phyloP scores from a whole-genome alignment of 805 yeast species.

The Schwanniomyces sp. region DNA sequence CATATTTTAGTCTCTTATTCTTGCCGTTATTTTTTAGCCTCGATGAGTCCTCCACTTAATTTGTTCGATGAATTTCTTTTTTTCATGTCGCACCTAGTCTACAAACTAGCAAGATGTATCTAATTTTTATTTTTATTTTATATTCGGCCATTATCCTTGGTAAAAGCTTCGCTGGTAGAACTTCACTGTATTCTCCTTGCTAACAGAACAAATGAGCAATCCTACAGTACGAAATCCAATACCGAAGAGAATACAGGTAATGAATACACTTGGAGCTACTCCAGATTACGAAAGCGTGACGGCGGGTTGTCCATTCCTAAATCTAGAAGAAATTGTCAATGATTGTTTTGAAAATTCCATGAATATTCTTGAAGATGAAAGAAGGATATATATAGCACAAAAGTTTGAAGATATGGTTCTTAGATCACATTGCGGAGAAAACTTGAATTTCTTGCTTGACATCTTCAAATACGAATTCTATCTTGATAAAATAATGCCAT shows the following conservation, averaged over 20 bases:
- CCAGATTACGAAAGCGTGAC: background rate
- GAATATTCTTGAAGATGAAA: conserved; percentile 13
- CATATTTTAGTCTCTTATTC: background rate
- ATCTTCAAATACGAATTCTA: conserved; percentile 47
- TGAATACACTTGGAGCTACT: background rate
- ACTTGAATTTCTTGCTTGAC: conserved; percentile 43
- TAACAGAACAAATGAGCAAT: background rate
- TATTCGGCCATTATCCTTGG: background rate
- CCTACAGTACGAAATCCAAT: background rate
- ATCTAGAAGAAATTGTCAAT: conserved; percentile 28
- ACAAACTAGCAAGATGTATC: background rate
- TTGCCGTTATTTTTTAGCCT: background rate
- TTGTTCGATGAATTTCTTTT: background rate
- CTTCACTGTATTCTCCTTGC: background rate
- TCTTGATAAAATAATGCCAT: conserved; percentile 25
- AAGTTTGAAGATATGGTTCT: conserved; percentile 33
- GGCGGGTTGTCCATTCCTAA: conserved; percentile 5
- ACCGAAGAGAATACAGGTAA: background rate
- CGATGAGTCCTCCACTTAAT: background rate
- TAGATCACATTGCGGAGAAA: conserved; percentile 46
- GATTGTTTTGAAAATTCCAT: conserved; percentile 30
- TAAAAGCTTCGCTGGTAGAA: background rate
- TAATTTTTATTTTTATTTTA: background rate
- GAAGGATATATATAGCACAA: conserved; percentile 15
- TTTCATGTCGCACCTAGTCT: background rate